Evolutionary conservation across 2,329 filamentous ascomycete species (phyloP), one percentile per base, ranked within the genome.

Genomic region (Emydomyces testavorans): DNA sequence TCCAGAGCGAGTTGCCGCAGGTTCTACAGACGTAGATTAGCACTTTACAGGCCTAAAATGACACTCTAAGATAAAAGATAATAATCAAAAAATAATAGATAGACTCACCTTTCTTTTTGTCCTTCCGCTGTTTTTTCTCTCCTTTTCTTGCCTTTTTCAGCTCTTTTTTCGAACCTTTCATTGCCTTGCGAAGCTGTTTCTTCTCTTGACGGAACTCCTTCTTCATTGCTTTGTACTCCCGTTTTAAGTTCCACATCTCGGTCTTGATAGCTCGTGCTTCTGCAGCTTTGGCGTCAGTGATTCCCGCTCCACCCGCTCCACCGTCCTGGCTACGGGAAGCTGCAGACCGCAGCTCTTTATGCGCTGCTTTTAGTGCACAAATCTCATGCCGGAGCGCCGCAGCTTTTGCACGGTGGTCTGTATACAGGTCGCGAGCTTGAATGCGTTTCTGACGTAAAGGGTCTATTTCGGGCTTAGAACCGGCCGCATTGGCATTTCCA

Each of bases 201-300:
- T 53, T 48, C 50, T 53, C 54, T 36, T 50, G 6, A 45, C 35
- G 41, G 1, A 65, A 64, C 3, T 64, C 60, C 3, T 58, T 57
- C 13, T 63, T 51, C 4, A 66, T 54, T 6, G 63, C 61, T 7
- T 59, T 54, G 50, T 68, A 68, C 3, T 63, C 64, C 41, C 66
- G 60, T 36, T 59, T 62, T 4, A 65, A 62, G 1, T 60, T 58
- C n/a, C 58, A 57, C 45, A 65, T 56, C 51, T 69, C 65, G 36
- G 62, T 60, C 48, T 65, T 67, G 46, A 66, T 53, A 1, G 61
- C 59, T 2, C 56, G 57, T 15, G 55, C 56, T 23, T 65, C 60
- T 1, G 55, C 55, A 21, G 36, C 61, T 53, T 40, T 16, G 15
- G 18, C 42, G 6, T 37, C 18, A 15, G 18, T 32, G 23, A 21